Conservation (phyloP, 1,139 yeast genomes). For the Taphrina confusa region DNA sequence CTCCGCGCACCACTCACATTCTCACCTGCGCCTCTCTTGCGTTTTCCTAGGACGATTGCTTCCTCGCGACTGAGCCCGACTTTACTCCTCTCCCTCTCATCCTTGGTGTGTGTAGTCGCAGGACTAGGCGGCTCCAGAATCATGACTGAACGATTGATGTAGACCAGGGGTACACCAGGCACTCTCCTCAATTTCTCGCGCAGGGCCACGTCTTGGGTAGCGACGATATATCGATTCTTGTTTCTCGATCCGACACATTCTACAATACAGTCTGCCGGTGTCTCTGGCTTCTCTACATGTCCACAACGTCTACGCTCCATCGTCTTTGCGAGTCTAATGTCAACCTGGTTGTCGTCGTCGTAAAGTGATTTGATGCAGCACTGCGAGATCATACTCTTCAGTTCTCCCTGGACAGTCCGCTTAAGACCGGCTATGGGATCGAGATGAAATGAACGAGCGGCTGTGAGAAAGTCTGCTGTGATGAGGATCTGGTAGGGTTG, state of each 20-base stretch:
- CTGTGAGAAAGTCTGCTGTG: slow-evolving; percentile 74
- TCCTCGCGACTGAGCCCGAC: slow-evolving; percentile 46
- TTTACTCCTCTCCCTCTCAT: slow-evolving; percentile 62
- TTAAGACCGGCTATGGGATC: slow-evolving; percentile 75
- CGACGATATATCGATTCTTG: slow-evolving; percentile 87
- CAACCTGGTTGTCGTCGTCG: slow-evolving; percentile 58
- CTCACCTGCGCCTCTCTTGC: slow-evolving; percentile 18
- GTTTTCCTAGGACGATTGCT: slow-evolving; percentile 26
- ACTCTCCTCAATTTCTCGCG: slow-evolving; percentile 67
- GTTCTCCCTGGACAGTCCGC: slow-evolving; percentile 57
- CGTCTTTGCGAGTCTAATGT: slow-evolving; percentile 74
- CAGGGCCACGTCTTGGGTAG: slow-evolving; percentile 72
- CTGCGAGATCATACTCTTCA: slow-evolving; percentile 93
- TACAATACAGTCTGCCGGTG: slow-evolving; percentile 74
- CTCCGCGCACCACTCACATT: background rate
- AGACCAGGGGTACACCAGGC: slow-evolving; percentile 88
- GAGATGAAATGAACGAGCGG: slow-evolving; percentile 65
- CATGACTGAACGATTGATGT: slow-evolving; percentile 88
- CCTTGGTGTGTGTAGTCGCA: slow-evolving; percentile 62
- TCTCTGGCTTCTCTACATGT: slow-evolving; percentile 53
- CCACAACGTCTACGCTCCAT: slow-evolving; percentile 79
- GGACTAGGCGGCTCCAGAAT: slow-evolving; percentile 90
- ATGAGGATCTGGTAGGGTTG: slow-evolving; percentile 86
- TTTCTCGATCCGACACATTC: slow-evolving; percentile 74
- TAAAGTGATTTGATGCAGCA: slow-evolving; percentile 90